Evolutionary conservation across 352 stramenopile species (phyloP), one percentile per base, ranked within the genome.

Genomic region (Globisporangium uncinulatum): DNA sequence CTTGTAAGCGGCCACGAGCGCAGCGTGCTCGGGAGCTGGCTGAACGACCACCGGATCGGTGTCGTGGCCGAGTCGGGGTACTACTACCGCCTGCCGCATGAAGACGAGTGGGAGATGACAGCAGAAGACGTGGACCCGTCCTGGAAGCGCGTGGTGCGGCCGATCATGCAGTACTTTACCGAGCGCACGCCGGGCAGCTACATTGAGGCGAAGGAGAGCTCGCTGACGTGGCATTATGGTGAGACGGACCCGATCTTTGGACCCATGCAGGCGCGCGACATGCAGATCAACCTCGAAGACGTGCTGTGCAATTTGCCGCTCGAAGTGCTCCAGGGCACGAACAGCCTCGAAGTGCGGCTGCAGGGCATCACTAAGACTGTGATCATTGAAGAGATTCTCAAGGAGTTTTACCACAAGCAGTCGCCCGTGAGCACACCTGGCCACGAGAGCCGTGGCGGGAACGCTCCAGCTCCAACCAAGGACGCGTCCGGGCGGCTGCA

Each of bases 281-380:
- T 96, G 67, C 87, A 95, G 67, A 94, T 95, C 51, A 85, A 91
- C 56, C 66, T 96, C 47, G 87, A 96, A 61, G 82, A 88, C 2
- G 76, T 92, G 42, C 67, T 96, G 3, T 80, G 89, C 32, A 88
- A 86, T 19, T 76, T 87, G 39, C 83, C 83, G 19, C 58, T 96
- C 34, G 87, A 96, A 69, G 89, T 96, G 42, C 86, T 94, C 54
- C 79, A 92, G 59, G 86, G 86, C 83, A 92, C 57, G 77, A 88
- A 58, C 57, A 87, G 75, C 24, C 79, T 96, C 47, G 87, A 84
- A 51, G 83, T 92, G 32, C 76, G 87, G 50, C 79, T 90, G 51
- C 75, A 88, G 51, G 80, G 80, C 11, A 89, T 77, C 55, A 92
- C 81, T n/a, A 92, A 92, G 60, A 77, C 74, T 34, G 76, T 79